Percentiles rank a stretch among this genome's conserved stretches.
Evolutionary conservation across 73 alveolate species (phyloP).

Genomic region (Uronychia binucleata): DNA sequence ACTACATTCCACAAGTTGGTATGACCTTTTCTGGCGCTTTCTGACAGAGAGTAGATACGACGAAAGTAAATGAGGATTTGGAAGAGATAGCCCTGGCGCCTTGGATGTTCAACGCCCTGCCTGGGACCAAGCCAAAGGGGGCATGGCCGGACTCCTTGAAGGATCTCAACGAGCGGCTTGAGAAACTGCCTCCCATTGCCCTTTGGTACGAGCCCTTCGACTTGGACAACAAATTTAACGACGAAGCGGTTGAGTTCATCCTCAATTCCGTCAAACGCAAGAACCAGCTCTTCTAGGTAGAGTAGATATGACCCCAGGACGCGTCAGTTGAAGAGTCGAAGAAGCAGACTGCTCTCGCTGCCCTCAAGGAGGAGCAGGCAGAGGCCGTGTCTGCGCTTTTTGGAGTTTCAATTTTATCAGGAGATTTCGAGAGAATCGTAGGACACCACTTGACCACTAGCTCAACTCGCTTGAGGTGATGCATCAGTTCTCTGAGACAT

Average conservation of each 20-base stretch:
- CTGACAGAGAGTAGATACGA: neutral
- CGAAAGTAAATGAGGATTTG: slow-evolving; percentile 6
- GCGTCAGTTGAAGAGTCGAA: neutral
- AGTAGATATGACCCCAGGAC: neutral
- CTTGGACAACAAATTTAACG: slow-evolving; percentile 25
- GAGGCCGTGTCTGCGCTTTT: slow-evolving; percentile 21
- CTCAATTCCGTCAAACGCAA: neutral
- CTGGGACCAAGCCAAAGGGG: slow-evolving; percentile 61
- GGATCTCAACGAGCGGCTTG: slow-evolving; percentile 54
- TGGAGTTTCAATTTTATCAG: slow-evolving; percentile 38
- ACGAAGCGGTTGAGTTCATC: slow-evolving; percentile 56
- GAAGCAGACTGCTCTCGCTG: slow-evolving; percentile 5
- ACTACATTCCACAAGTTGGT: slow-evolving; percentile 25
- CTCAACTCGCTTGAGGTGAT: slow-evolving; percentile 11
- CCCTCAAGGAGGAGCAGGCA: slow-evolving; percentile 4
- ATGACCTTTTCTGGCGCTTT: neutral
- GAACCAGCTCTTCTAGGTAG: neutral
- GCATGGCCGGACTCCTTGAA: slow-evolving; percentile 47
- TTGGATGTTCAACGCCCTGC: slow-evolving; percentile 65
- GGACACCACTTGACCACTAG: slow-evolving; percentile 12
- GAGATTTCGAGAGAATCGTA: slow-evolving; percentile 31
- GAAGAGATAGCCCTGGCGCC: slow-evolving; percentile 67
- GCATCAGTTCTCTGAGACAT: slow-evolving; percentile 45
- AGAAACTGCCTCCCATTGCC: slow-evolving; percentile 31
- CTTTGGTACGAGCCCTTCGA: slow-evolving; percentile 71